Evolutionary conservation across 164 flowering plant species (phyloP), one percentile per base, ranked within the genome.

Genomic region (Saururus chinensis): DNA sequence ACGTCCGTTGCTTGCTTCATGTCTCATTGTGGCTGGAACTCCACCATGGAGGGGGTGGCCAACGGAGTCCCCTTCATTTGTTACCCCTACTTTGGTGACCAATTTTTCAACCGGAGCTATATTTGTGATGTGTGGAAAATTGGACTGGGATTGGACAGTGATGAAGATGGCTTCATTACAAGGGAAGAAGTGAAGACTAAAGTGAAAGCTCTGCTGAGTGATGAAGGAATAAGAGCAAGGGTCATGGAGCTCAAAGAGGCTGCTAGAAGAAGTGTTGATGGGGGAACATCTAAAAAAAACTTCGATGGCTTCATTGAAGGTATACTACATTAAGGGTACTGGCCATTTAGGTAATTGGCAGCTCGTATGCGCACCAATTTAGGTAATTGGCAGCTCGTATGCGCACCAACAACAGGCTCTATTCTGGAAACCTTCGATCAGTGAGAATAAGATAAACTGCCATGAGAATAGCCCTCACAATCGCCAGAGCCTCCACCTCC

Each of bases 21-120:
- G 51, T 40, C 62, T 1, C 62, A 60, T 1, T 60, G 62, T 60
- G 62, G 62, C 26, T 60, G 62, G 62, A 60, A 60, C 51, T 60
- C 62, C 4, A 60, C 62, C 52, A 1, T 60, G 49, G 62, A 60
- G 24, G 62, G n/a, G 13, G 23, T 60, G 13, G 21, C 21, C 62
- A 40, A 37, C 14, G 62, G 62, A 7, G 62, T 60, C 14, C 62
- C 62, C 23, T n/a, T 60, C 24, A 6, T 60, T 10, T 37, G 62
- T 22, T 60, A 51, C 51, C 62, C 62, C 20, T 60, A 60, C 62
- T 60, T 60, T 60, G 51, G 23, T 14, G 62, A 60, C 62, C 62
- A 60, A 51, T 40, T 60, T 13, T 40, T 5, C 4, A 60, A 60
- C 62, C 51, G 42, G 62, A 40, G 11, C 24, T 5, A 37, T 51